Evolutionary conservation across 2,329 filamentous ascomycete genomes (phyloP), one percentile per base, ranked within the genome.

Genomic region (Pezicula radicicola): DNA sequence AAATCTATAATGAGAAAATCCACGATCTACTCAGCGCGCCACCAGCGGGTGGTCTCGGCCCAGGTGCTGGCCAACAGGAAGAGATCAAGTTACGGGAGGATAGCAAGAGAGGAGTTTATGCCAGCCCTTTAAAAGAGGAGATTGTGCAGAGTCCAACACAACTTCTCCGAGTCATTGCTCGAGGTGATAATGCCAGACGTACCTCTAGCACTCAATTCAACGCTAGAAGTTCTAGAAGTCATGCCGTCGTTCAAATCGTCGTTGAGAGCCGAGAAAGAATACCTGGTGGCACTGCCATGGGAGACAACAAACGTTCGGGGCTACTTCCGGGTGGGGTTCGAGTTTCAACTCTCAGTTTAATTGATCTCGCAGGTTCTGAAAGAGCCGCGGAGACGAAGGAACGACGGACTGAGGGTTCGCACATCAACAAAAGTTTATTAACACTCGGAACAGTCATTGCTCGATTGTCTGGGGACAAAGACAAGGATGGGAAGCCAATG

Each of bases 1-100:
- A 99, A 73, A 99, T 99, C 55, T 99, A 99, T 74, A 99, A 99
- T 65, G 94, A 99, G 68, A 95, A 84, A 71, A 97, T 99, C 52
- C 89, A 97, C 66, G 94, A 99, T 71, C 75, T 99, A 46, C 77
- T 99, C 42, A 93, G 88, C 58, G 87, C 91, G 68, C 79, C 90
- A 1, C 78, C 81, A 1, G 79, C 78, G 25, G 70, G 68, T 39
- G 82, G 77, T 5, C 66, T 77, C 16, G 84, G 80, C 18, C 75
- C 75, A 16, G 75, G 72, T 12, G 75, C 68, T 9, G 73, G 76
- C 36, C 78, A 79, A 55, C 88, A 92, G 58, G 94, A 99, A 61
- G 94, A 99, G 67, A 99, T 99, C 71, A 97, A 99, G 71, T 75
- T 99, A 51, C 87, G 94, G 18, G 94, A 99, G 71, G 94, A 99